Evolutionary conservation across 2,329 filamentous ascomycete genomes (phyloP).

Genomic region (Juglanconis juglandina): DNA sequence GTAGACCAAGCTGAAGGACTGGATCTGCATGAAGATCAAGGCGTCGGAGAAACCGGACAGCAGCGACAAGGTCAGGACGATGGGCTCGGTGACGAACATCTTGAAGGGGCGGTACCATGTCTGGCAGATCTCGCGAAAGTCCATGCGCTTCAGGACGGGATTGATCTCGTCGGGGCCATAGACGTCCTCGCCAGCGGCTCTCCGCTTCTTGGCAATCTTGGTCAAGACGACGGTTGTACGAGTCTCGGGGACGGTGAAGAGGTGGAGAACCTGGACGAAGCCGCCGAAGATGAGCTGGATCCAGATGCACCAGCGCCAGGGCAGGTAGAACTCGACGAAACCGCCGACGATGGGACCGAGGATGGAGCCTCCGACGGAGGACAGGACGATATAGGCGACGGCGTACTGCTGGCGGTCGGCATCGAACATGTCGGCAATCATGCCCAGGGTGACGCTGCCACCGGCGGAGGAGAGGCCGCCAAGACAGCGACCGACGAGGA

Average conservation of each 20-base stretch:
- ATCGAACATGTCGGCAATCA: slow-evolving; percentile 74
- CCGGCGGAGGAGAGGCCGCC: slow-evolving; percentile 70
- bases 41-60: slow-evolving; percentile 71
- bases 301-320: slow-evolving; percentile 73
- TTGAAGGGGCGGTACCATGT: slow-evolving; percentile 65
- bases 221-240: slow-evolving; percentile 75
- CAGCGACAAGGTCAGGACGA: slow-evolving; percentile 66
- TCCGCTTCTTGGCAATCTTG: slow-evolving; percentile 70
- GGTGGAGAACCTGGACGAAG: slow-evolving; percentile 64
- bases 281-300: slow-evolving; percentile 78
- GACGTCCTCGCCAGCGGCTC: slow-evolving; percentile 60
- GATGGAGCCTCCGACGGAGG: slow-evolving; percentile 73
- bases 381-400: slow-evolving; percentile 73
- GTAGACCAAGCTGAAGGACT: slow-evolving; percentile 67
- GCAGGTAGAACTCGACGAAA: slow-evolving; percentile 64
- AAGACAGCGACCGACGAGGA: slow-evolving; percentile 68
- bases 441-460: slow-evolving; percentile 69
- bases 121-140: slow-evolving; percentile 50
- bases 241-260: slow-evolving; percentile 73
- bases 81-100: slow-evolving; percentile 73
- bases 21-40: slow-evolving; percentile 75
- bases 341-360: slow-evolving; percentile 77
- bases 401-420: slow-evolving; percentile 70
- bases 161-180: slow-evolving; percentile 72
- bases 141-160: slow-evolving; percentile 57